These are phyloP conservation scores for Neonectria magnoliae DNA, from an alignment of 2,329 filamentous ascomycete genomes.

Conservation along the genomic window DNA sequence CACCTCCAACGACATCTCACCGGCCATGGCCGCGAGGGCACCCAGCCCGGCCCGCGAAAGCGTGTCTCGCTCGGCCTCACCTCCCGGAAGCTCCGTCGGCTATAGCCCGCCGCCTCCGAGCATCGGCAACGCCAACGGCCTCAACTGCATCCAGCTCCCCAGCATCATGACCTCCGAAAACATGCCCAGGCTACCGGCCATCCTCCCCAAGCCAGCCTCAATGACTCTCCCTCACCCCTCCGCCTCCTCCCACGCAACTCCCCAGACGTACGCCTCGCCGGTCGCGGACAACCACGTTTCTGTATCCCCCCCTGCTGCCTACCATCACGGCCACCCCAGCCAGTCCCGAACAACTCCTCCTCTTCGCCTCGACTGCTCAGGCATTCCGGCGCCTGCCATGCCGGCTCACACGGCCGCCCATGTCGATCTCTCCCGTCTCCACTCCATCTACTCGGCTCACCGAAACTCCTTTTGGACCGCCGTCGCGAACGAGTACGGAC, in stretches of 20 bases:
- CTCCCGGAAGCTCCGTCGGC: constrained; percentile 57
- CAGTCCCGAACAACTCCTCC: constrained; percentile 54
- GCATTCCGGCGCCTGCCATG: constrained; percentile 50
- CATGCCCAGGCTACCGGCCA: constrained; percentile 66
- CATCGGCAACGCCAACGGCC: constrained; percentile 45
- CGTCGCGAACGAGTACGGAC: constrained; percentile 77
- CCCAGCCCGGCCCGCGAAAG: constrained; percentile 63
- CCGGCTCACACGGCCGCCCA: constrained; percentile 51
- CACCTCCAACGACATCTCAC: constrained; percentile 62
- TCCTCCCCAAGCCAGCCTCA: constrained; percentile 72
- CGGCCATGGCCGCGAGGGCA: constrained; percentile 57
- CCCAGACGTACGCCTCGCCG: constrained; percentile 53
- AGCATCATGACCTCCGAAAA: constrained; percentile 58
- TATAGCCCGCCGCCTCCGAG: constrained; percentile 58
- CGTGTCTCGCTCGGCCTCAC: constrained; percentile 59
- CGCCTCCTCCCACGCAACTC: constrained; percentile 49
- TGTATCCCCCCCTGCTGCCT: constrained; percentile 52
- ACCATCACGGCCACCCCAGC: constrained; percentile 43
- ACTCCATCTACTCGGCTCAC: constrained; percentile 75
- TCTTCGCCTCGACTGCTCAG: constrained; percentile 70
- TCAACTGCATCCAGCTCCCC: constrained; percentile 58
- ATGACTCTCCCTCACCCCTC: constrained; percentile 56
- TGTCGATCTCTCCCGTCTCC: constrained; percentile 73
- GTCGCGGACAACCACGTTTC: constrained; percentile 58
- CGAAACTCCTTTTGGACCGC: constrained; percentile 77